phyloP scores from a whole-genome alignment of 805 yeast genomes.

The Metschnikowia borealis region DNA sequence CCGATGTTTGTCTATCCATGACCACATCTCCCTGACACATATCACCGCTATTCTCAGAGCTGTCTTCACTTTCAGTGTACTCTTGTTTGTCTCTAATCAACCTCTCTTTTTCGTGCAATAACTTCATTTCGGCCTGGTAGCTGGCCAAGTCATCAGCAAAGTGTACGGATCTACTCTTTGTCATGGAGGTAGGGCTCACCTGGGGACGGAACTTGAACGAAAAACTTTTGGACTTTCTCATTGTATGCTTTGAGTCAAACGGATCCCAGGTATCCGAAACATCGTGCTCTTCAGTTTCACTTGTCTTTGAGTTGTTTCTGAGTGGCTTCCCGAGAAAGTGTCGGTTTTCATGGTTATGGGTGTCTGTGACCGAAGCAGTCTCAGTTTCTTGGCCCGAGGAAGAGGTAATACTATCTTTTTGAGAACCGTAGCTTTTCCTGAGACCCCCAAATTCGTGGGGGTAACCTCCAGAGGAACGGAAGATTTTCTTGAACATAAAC shows the following conservation, averaged over 20 bases:
- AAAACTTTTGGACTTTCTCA: conserved; percentile 13
- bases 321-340: conserved; percentile 11
- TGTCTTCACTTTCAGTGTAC: background rate
- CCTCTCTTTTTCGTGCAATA: background rate
- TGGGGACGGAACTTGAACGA: conserved; percentile 5
- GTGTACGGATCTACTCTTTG: conserved; percentile 17
- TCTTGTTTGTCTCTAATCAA: background rate
- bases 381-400: conserved; percentile 12
- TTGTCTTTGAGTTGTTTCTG: background rate
- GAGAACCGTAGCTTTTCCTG: background rate
- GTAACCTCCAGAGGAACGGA: conserved; percentile 3
- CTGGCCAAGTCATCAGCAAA: conserved; percentile 14
- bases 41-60: background rate
- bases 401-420: background rate
- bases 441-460: background rate
- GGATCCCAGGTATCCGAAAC: conserved; percentile 10
- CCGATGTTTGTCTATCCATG: background rate
- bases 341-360: conserved; percentile 11
- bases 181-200: background rate
- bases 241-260: conserved; percentile 8
- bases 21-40: background rate
- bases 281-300: background rate
- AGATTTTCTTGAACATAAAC: conserved; percentile 14
- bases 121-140: conserved; percentile 8
- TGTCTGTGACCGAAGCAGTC: conserved; percentile 4